Conservation (phyloP, 2,329 filamentous ascomycete genomes). For the Eutypella sp. region DNA sequence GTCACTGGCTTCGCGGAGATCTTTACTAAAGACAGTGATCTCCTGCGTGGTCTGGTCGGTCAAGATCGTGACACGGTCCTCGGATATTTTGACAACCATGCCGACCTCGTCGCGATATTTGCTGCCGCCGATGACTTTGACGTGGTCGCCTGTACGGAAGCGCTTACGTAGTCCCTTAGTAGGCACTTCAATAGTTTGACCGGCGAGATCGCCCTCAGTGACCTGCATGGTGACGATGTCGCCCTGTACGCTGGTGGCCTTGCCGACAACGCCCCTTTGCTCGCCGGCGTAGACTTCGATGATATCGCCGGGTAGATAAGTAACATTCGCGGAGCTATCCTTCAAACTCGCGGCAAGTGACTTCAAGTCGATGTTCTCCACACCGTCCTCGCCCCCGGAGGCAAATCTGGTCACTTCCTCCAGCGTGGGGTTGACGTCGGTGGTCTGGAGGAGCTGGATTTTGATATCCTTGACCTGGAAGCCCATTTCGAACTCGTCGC, state of each 20-base stretch:
- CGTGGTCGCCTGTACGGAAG: slow-evolving; percentile 90
- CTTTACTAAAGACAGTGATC: slow-evolving; percentile 96
- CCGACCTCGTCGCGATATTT: slow-evolving; percentile 92
- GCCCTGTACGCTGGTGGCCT: slow-evolving; percentile 77
- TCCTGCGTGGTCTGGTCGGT: slow-evolving; percentile 91
- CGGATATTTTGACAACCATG: slow-evolving; percentile 90
- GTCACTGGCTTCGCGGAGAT: slow-evolving; percentile 88
- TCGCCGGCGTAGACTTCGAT: slow-evolving; percentile 96
- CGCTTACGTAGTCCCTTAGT: slow-evolving; percentile 88
- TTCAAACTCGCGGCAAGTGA: slow-evolving; percentile 87
- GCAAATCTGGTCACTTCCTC: slow-evolving; percentile 97
- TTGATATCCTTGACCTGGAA: slow-evolving; percentile 94
- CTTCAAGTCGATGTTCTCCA: slow-evolving; percentile 87
- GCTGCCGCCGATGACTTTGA: slow-evolving; percentile 96
- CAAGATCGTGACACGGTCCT: slow-evolving; percentile 87
- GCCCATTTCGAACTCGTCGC: slow-evolving; percentile 86
- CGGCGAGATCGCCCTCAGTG: slow-evolving; percentile 73
- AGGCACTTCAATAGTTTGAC: slow-evolving; percentile 86
- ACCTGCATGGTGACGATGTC: slow-evolving; percentile 90
- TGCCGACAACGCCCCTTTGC: slow-evolving; percentile 85
- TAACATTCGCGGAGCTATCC: slow-evolving; percentile 72
- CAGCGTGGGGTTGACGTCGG: slow-evolving; percentile 85
- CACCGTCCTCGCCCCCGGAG: slow-evolving; percentile 81
- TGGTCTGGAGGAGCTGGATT: slow-evolving; percentile 77
- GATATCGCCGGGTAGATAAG: slow-evolving; percentile 89